Evolutionary conservation across 2,329 filamentous ascomycete species (phyloP).

Genomic region (Aspergillus novoparasiticus): DNA sequence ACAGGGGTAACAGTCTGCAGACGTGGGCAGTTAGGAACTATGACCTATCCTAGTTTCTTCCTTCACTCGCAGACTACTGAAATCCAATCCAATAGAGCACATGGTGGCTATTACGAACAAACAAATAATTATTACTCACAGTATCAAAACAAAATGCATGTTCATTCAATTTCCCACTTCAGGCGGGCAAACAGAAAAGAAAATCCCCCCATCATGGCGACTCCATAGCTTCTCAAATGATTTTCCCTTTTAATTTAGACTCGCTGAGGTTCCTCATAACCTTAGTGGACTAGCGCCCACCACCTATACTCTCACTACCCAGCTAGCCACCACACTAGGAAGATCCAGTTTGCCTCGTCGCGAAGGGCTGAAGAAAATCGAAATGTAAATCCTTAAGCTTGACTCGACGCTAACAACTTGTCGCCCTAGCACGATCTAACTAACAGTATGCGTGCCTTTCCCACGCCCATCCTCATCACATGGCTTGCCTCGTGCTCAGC

Average conservation of each 20-base stretch:
- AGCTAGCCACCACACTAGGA: not conserved
- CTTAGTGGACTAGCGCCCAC: conserved; percentile 10
- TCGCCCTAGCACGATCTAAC: not conserved
- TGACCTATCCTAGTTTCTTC: conserved; percentile 1
- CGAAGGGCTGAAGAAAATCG: conserved; percentile 7
- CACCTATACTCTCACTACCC: not conserved
- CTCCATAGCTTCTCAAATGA: not conserved
- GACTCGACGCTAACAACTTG: conserved; percentile 5
- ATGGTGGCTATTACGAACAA: not conserved
- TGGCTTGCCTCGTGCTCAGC: conserved; percentile 15
- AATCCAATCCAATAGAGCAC: not conserved
- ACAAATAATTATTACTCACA: not conserved
- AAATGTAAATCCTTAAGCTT: conserved; percentile 7
- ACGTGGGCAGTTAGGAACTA: not conserved
- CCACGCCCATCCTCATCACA: conserved; percentile 1
- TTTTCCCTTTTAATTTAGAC: conserved; percentile 7
- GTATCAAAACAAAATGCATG: not conserved
- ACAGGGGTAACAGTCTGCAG: conserved; percentile 2
- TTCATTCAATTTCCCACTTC: not conserved
- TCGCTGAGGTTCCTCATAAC: conserved; percentile 6
- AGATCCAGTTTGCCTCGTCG: not conserved
- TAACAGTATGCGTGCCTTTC: conserved; percentile 5
- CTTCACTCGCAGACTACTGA: not conserved
- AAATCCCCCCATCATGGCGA: not conserved
- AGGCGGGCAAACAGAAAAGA: not conserved